These are phyloP conservation scores for Mycena maculata DNA, from an alignment of 768 basidiomycete species.

Conservation along the genomic window DNA sequence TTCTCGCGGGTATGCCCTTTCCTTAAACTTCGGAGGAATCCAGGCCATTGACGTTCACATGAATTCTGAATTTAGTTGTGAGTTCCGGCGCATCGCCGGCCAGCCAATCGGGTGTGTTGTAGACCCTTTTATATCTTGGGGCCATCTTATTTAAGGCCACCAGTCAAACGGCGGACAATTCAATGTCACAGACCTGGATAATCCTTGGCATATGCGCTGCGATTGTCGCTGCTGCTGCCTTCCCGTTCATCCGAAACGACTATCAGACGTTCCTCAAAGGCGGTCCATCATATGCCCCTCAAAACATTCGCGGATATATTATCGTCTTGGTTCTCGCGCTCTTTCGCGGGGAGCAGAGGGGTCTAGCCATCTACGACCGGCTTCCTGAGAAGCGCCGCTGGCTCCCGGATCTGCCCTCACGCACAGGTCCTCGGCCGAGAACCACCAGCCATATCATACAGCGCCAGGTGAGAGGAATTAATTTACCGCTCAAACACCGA, in stretches of 20 bases:
- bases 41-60: too few species aligned
- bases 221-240: constrained; percentile 14
- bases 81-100: too few species aligned
- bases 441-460: constrained; percentile 32
- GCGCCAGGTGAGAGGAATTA: constrained; percentile 18
- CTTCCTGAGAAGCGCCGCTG: constrained; percentile 28
- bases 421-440: constrained; percentile 16
- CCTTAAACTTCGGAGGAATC: too few species aligned
- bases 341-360: constrained; percentile 21
- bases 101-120: too few species aligned
- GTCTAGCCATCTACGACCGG: constrained; percentile 27
- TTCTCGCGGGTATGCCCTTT: too few species aligned
- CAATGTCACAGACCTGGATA: constrained; percentile 11
- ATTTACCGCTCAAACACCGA: not conserved
- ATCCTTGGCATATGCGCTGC: constrained; percentile 1
- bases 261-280: constrained; percentile 24
- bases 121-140: too few species aligned
- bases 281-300: constrained; percentile 31
- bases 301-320: constrained; percentile 28
- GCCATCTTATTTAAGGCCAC: too few species aligned
- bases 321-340: constrained; percentile 29
- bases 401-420: constrained; percentile 20
- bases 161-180: not conserved
- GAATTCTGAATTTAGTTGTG: too few species aligned
- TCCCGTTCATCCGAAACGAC: constrained; percentile 27